Evolutionary conservation across 306 rosid species (phyloP), one percentile per base, ranked within the genome.

Genomic region (Citrullus amarus): DNA sequence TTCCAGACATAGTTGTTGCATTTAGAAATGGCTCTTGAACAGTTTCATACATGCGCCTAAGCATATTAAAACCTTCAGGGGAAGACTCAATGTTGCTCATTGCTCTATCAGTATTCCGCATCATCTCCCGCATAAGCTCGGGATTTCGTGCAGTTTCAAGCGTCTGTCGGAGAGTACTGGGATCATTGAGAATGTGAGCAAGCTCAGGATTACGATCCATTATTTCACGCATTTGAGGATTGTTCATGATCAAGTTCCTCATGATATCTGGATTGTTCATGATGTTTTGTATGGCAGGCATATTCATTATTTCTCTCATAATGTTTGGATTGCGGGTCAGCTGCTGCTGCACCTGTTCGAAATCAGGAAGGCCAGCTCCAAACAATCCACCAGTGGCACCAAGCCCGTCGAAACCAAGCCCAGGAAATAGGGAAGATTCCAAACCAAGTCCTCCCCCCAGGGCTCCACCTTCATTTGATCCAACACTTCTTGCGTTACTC

Each of bases 41-140:
- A 84, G 88, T 93, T 88, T 93, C 96, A 80, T 89, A 93, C 96
- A 93, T 91, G 62, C 97, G 96, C 88, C 97, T 89, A 81, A 93
- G 88, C 97, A 91, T 93, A 85, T 91, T 93, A 77, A 91, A 93
- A 76, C 97, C 97, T 84, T 89, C 96, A 3, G 97, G 96, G 86
- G 94, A 86, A 79, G 97, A 83, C 84, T 93, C 96, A 75, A 93
- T 91, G 83, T 93, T 93, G 88, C 94, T 93, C 96, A 93, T 93
- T 48, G 96, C 96, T 83, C 97, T 88, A 76, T 93, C 97, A 50
- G 92, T 93, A 84, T 91, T 93, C 69, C 97, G 85, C 97, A 93
- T 93, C 94, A 93, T 93, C 89, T 93, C 97, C 16, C 94, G 96
- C 97, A 93, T 91, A 80, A 91, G 89, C 86, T 93, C 97, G 25